Base-by-base conservation (phyloP, 352 stramenopile genomes). In the Phytophthora uliginosa region DNA sequence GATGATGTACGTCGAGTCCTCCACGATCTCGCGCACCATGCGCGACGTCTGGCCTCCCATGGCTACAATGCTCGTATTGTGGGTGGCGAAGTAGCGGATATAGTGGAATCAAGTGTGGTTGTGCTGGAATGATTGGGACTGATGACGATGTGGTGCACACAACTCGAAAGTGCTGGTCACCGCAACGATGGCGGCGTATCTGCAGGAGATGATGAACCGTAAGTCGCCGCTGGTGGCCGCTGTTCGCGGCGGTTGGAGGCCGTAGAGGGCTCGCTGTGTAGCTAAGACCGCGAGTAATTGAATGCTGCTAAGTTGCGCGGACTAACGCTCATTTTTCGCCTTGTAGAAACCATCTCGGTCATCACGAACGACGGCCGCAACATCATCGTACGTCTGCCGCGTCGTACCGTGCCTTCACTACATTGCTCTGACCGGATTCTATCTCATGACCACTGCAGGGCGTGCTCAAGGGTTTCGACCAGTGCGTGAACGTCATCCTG, bases 341-440 rank as follows among this genome's bases (percentile, higher is more conserved):
- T 12, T 47, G 34, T 74, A 96, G 89, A 94, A 45, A 96, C 85
- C 52, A 94, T 98, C 69, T 98, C 90, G 13, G 88, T 98, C 31
- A 98, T 98, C 74, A 98, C 94, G 8, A 98, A 98, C 66, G 94
- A 98, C 72, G 94, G 94, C n/a, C 88, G 93, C 69, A 98, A 98
- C 76, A 98, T 98, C 74, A 93, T 98, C 66, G 95, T 96, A 82
- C 60, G 86, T 74, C 12, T 50, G 36, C 36, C 17, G 36, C 36
- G 13, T 45, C 36, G 36, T 45, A 45, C 18, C 42, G 42, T 50
- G 42, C 42, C 7, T 6, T n/a, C n/a, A 12, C 18, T 17, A 1
- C 17, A 22, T 50, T 50, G 18, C 7, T n/a, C 42, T 50, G 17
- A 50, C 18, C 13, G 18, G 2, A 31, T 50, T 55, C 15, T 52